Percentiles rank a stretch among this genome's conserved stretches.
These are phyloP conservation scores for Rubus parviflorus DNA, from an alignment of 306 rosid genomes.

Conservation along the genomic window DNA sequence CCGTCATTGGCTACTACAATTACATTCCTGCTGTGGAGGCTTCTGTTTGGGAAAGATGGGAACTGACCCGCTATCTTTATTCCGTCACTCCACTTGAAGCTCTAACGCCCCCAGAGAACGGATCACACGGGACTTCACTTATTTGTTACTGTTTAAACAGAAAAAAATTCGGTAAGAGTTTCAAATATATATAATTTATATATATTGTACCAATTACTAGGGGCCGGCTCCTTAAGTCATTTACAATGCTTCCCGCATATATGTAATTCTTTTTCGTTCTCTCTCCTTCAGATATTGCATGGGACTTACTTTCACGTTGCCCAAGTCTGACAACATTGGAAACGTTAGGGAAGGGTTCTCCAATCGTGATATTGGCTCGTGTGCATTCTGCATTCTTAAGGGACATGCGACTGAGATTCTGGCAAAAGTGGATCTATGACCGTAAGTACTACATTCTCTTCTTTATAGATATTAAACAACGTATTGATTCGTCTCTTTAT, in stretches of 20 bases:
- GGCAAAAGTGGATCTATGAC: constrained; percentile 10
- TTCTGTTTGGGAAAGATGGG: background rate
- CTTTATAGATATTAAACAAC: no score
- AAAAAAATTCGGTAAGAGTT: background rate
- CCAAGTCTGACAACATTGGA: background rate
- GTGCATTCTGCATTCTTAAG: background rate
- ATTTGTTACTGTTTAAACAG: background rate
- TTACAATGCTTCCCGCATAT: no score
- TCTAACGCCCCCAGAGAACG: no score
- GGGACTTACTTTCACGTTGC: background rate
- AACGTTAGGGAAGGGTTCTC: background rate
- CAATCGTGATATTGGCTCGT: background rate
- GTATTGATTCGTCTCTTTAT: no score
- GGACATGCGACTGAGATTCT: background rate
- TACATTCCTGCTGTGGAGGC: background rate
- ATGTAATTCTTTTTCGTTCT: background rate
- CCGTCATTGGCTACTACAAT: no score
- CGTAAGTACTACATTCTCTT: background rate
- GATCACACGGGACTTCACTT: background rate
- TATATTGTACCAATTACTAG: background rate
- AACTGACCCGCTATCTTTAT: background rate
- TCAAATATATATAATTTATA: background rate
- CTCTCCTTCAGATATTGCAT: background rate
- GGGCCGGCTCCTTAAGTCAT: no score
- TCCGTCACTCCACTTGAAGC: background rate